phyloP scores from a whole-genome alignment of 768 basidiomycete genomes.

The Antrodiella citrinella region DNA sequence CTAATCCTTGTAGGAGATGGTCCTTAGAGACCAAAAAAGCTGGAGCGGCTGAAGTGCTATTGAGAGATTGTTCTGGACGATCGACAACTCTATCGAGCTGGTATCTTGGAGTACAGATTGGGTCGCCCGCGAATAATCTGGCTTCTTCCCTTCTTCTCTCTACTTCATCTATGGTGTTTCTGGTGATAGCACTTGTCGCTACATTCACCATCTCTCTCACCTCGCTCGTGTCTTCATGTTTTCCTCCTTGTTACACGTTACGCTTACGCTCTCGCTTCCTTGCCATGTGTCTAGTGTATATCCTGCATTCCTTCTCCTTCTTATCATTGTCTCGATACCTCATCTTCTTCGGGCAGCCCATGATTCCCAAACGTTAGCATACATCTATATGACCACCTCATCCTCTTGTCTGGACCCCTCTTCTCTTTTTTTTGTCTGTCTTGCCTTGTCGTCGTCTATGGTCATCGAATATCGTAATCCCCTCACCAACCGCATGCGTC shows the following conservation, averaged over 20 bases:
- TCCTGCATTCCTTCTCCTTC: not conserved
- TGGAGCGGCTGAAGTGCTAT: slow-evolving; percentile 91
- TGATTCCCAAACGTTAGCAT: too few species aligned
- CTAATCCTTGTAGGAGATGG: slow-evolving; percentile 65
- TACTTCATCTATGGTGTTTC: not conserved
- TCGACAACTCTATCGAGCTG: slow-evolving; percentile 67
- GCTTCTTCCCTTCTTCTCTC: not conserved
- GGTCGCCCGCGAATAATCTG: slow-evolving; percentile 35
- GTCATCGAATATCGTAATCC: not conserved
- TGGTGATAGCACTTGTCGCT: not conserved
- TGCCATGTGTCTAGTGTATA: not conserved
- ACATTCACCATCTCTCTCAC: not conserved
- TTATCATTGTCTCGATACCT: not conserved
- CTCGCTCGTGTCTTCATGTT: not conserved
- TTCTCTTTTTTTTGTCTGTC: not conserved
- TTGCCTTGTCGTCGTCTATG: not conserved
- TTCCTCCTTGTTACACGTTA: not conserved
- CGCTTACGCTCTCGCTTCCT: not conserved
- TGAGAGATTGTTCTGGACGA: slow-evolving; percentile 88
- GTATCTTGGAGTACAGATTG: slow-evolving; percentile 81
- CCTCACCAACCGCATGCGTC: not conserved
- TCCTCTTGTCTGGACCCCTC: not conserved
- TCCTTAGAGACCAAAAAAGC: slow-evolving; percentile 89
- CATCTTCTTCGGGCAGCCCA: not conserved
- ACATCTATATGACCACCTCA: too few species aligned